Percentiles rank a stretch among this genome's conserved stretches.
phyloP scores from a whole-genome alignment of 441 rosid species.

The Macaranga tanarius region DNA sequence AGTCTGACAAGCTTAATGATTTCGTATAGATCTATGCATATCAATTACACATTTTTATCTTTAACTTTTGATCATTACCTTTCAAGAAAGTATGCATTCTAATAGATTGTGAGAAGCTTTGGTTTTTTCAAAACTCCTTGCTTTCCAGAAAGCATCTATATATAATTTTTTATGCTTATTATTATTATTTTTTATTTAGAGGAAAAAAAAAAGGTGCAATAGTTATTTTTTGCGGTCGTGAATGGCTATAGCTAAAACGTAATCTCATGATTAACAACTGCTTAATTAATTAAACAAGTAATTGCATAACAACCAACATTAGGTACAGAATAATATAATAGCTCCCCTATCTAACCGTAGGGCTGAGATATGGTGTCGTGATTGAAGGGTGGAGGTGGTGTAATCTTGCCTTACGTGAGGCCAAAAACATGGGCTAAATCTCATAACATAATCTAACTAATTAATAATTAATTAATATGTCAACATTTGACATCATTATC shows the following conservation, averaged over 20 bases:
- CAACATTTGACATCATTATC: constrained; percentile 44
- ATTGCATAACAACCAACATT: constrained; percentile 16
- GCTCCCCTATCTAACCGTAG: constrained; percentile 10
- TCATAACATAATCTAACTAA: constrained; percentile 5
- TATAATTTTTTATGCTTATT: too few relatives aligned
- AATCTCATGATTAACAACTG: neutral
- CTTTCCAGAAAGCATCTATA: constrained; percentile 13
- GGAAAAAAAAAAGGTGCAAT: neutral
- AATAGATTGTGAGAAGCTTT: constrained; percentile 17
- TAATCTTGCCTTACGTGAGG: constrained; percentile 28
- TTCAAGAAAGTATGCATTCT: constrained; percentile 6
- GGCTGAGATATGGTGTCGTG: constrained; percentile 33
- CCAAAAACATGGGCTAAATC: constrained; percentile 28
- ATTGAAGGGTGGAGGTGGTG: constrained; percentile 35
- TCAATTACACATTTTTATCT: neutral
- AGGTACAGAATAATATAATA: constrained; percentile 29
- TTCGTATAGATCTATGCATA: constrained; percentile 14
- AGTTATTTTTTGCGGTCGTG: neutral
- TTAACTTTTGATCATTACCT: constrained; percentile 17
- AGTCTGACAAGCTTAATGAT: constrained; percentile 14
- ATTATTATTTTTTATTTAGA: neutral
- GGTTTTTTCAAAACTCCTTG: constrained; percentile 6
- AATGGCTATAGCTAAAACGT: neutral
- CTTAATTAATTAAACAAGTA: constrained; percentile 1
- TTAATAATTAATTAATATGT: constrained; percentile 21